Conservation (phyloP, 345 rosid genomes). For the Xanthoceras sorbifolium region DNA sequence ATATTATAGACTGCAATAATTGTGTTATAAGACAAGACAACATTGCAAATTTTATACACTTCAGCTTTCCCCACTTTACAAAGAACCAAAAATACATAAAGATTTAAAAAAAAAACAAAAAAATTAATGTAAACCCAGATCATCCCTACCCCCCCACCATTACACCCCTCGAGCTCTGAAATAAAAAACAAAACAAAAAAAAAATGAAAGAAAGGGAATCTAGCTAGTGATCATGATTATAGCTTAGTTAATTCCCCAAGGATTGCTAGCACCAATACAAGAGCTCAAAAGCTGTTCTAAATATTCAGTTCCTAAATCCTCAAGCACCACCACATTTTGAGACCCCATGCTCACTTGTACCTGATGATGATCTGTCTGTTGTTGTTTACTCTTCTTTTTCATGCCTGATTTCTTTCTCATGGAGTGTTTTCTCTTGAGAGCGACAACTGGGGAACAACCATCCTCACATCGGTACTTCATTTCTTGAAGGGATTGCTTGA, state of each 20-base stretch:
- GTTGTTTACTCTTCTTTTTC: slow-evolving; percentile 32
- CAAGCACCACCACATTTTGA: slow-evolving; percentile 51
- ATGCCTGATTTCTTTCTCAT: slow-evolving; percentile 41
- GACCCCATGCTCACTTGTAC: slow-evolving; percentile 16
- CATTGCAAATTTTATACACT: background rate
- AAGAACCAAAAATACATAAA: background rate
- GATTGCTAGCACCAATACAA: slow-evolving; percentile 19
- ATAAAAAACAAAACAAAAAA: background rate
- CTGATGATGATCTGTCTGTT: slow-evolving; percentile 1
- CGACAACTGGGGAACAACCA: slow-evolving; percentile 67
- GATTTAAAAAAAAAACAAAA: background rate
- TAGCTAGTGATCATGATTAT: slow-evolving; percentile 17
- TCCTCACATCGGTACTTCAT: slow-evolving; percentile 49
- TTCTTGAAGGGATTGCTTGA: slow-evolving; percentile 52
- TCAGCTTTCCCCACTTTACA: slow-evolving; percentile 19
- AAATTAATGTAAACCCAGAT: background rate
- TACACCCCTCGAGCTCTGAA: background rate
- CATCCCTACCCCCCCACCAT: background rate
- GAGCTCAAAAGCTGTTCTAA: slow-evolving; percentile 69
- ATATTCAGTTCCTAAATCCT: slow-evolving; percentile 73
- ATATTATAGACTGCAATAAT: slow-evolving; percentile 27
- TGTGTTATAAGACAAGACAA: background rate
- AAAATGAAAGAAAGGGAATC: slow-evolving; percentile 11
- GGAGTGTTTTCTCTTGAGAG: slow-evolving; percentile 58
- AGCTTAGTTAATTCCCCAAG: slow-evolving; percentile 18